These are phyloP conservation scores for Amoebophrya sp. DNA, from an alignment of 169 alveolate species.

Conservation along the genomic window DNA sequence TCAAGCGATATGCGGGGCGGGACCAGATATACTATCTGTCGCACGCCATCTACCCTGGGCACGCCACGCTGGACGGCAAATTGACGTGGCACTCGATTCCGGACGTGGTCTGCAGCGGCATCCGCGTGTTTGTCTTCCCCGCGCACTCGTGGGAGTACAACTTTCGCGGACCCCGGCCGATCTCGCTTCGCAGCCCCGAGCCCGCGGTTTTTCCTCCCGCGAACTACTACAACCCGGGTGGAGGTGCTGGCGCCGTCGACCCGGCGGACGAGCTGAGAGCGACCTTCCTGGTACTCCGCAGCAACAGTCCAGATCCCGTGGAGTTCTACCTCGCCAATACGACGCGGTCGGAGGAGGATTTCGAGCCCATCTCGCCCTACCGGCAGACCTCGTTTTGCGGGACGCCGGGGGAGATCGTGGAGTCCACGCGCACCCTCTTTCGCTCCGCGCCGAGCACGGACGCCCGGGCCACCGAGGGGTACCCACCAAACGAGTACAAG, in stretches of 20 bases:
- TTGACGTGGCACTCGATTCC: background rate
- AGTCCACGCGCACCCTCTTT: background rate
- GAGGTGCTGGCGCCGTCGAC: background rate
- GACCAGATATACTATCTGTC: background rate
- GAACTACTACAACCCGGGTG: background rate
- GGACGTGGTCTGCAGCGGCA: background rate
- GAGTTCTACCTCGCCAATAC: constrained; percentile 7
- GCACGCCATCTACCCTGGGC: background rate
- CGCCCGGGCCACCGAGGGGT: background rate
- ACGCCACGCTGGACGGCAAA: constrained; percentile 4
- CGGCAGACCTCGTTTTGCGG: background rate
- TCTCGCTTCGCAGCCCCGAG: background rate
- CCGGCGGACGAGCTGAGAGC: too few species aligned
- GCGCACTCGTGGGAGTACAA: constrained; percentile 1
- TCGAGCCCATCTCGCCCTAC: background rate
- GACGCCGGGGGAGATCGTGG: background rate
- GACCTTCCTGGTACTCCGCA: background rate
- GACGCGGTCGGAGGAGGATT: background rate
- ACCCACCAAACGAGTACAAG: background rate
- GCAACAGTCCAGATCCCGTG: background rate
- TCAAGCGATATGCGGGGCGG: background rate
- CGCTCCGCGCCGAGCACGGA: background rate
- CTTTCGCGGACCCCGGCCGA: background rate
- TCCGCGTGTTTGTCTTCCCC: constrained; percentile 7
- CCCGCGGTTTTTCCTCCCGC: background rate